phyloP scores from a whole-genome alignment of 108 stramenopile species.

The Nitzschia putrida region DNA sequence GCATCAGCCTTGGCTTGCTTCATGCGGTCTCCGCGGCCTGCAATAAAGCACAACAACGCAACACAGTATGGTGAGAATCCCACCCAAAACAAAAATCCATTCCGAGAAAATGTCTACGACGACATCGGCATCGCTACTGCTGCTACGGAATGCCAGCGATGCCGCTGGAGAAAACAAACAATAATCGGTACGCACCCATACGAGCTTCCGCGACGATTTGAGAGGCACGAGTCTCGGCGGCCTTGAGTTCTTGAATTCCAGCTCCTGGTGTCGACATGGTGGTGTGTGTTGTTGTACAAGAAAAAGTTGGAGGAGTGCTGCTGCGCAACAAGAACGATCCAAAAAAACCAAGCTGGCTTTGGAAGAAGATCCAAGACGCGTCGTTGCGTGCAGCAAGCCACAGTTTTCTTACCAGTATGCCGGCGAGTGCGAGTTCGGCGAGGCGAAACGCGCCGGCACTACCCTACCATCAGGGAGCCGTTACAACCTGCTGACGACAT shows the following conservation, averaged over 20 bases:
- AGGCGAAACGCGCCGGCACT: no score
- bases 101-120: not conserved
- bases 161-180: no score
- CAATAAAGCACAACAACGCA: constrained; percentile 4
- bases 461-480: no score
- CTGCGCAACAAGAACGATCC: no score
- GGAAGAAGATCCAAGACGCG: no score
- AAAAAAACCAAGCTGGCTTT: no score
- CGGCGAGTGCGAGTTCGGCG: no score
- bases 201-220: constrained; percentile 95
- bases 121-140: not conserved
- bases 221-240: constrained; percentile 91
- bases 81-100: not conserved
- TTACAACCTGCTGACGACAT: no score
- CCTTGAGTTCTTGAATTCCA: constrained; percentile 94
- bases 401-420: no score
- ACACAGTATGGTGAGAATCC: not conserved
- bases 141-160: no score
- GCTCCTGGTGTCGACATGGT: constrained; percentile 79
- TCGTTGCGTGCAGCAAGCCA: no score
- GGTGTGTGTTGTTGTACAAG: not conserved
- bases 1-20: constrained; percentile 91
- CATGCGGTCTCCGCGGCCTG: constrained; percentile 92
- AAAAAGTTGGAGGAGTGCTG: no score
- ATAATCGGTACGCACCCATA: constrained; percentile 73